Base-by-base conservation (phyloP, 805 yeast genomes). In the Maudiozyma pseudohumilis region DNA sequence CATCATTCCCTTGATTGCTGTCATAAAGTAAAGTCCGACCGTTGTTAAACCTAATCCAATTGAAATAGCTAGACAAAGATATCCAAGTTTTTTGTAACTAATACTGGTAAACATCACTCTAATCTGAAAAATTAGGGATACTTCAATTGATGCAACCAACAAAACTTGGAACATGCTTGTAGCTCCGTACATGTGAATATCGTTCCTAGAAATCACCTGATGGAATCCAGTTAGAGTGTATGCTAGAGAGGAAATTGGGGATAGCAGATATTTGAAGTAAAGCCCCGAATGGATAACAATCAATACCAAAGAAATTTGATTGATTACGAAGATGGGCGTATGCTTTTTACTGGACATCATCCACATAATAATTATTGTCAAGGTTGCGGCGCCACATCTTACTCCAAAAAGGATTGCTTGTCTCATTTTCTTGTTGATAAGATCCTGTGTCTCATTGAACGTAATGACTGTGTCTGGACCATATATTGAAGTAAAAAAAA, bases 291-390 rank as follows among this genome's bases (percentile, higher is more conserved):
- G 80, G 12, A 86, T 40, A 4, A 79, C 56, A 37, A 79, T 59
- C 4, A 76, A 53, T 2, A 73, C 35, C 36, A 89, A 63, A 24
- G 82, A 73, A 2, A 66, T 35, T 53, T 77, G 77, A 57, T 88
- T 87, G 32, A 86, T 59, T n/a, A 77, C 55, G 55, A 85, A 89
- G 21, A 86, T 72, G 6, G 87, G 83, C 0, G 88, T 74, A 17
- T 59, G 68, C 47, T 68, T 74, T 41, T 70, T 73, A 38, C 68
- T 70, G 2, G 75, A 66, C 6, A 71, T 59, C 40, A 77, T 54
- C 48, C 70, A 65, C 30, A 77, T 59, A 5, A 68, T 54, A 10
- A 70, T 55, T 36, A 73, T 52, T 5, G 77, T 66, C 2, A 72
- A 41, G 6, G 62, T 58, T 2, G 75, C 68, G 29, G 77, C 66